Percentiles rank a stretch among this genome's conserved stretches.
Conservation (phyloP, 1,284 basidiomycete genomes). For the Moesziomyces parantarcticus region DNA sequence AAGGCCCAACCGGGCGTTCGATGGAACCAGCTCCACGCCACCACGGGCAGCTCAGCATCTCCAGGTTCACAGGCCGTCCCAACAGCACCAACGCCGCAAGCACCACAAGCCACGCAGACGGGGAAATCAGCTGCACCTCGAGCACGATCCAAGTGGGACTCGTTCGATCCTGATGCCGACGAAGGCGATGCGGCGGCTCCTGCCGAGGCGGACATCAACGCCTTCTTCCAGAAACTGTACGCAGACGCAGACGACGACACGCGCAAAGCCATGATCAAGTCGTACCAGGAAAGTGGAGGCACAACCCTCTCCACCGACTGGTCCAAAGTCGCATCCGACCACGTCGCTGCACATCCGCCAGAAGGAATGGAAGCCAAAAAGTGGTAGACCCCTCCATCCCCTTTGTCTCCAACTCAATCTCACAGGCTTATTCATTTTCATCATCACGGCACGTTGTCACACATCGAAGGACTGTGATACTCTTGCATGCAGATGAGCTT, state of each 20-base stretch:
- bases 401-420: neutral
- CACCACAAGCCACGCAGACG: slow-evolving; percentile 8
- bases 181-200: slow-evolving; percentile 19
- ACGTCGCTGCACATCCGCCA: slow-evolving; percentile 49
- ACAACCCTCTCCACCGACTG: slow-evolving; percentile 65
- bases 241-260: slow-evolving; percentile 65
- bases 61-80: slow-evolving; percentile 3
- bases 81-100: slow-evolving; percentile 17
- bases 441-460: no score
- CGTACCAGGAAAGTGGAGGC: slow-evolving; percentile 63
- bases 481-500: neutral
- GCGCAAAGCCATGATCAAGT: slow-evolving; percentile 65
- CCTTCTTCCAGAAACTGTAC: slow-evolving; percentile 65
- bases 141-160: slow-evolving; percentile 60
- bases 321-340: slow-evolving; percentile 57
- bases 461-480: no score
- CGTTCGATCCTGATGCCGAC: slow-evolving; percentile 48
- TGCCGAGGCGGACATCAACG: slow-evolving; percentile 55
- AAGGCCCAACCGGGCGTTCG: slow-evolving; percentile 43
- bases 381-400: slow-evolving; percentile 25
- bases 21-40: slow-evolving; percentile 42
- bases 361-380: slow-evolving; percentile 62
- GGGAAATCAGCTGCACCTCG: slow-evolving; percentile 9
- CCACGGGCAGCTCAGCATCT: neutral
- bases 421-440: no score